Evolutionary conservation across 2,329 filamentous ascomycete species (phyloP).

Genomic region (Pseudogymnoascus sp.): DNA sequence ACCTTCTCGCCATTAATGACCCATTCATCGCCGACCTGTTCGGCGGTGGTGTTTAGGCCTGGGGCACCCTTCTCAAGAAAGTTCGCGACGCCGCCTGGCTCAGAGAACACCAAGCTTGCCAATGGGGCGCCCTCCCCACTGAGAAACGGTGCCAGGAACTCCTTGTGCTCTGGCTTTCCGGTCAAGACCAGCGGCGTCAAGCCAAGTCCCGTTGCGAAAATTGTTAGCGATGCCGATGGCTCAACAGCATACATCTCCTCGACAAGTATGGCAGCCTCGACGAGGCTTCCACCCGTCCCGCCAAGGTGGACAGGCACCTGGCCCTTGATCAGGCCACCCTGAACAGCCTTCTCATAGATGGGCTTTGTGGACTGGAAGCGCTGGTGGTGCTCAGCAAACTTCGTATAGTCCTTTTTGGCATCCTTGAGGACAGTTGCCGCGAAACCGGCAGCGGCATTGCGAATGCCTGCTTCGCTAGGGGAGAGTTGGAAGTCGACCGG

Average conservation of each 20-base stretch:
- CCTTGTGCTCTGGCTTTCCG: constrained; percentile 32
- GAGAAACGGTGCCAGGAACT: constrained; percentile 41
- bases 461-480: constrained; percentile 22
- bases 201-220: constrained; percentile 44
- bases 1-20: constrained; percentile 47
- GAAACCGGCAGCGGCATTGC: constrained; percentile 23
- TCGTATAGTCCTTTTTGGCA: constrained; percentile 24
- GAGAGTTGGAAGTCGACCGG: constrained; percentile 29
- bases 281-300: constrained; percentile 35
- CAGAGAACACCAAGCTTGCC: constrained; percentile 43
- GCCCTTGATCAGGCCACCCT: constrained; percentile 38
- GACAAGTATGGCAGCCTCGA: constrained; percentile 42
- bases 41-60: constrained; percentile 42
- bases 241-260: constrained; percentile 47
- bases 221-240: constrained; percentile 39
- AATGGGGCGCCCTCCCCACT: constrained; percentile 36
- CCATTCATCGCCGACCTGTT: constrained; percentile 41
- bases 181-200: constrained; percentile 42
- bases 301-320: constrained; percentile 39
- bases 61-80: constrained; percentile 40
- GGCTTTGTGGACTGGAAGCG: constrained; percentile 41
- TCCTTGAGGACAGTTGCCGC: constrained; percentile 21
- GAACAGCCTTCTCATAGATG: constrained; percentile 37
- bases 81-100: constrained; percentile 43
- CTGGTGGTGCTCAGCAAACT: constrained; percentile 19